Evolutionary conservation across 2,329 filamentous ascomycete species (phyloP).

Genomic region (Emericellopsis cladophorae): DNA sequence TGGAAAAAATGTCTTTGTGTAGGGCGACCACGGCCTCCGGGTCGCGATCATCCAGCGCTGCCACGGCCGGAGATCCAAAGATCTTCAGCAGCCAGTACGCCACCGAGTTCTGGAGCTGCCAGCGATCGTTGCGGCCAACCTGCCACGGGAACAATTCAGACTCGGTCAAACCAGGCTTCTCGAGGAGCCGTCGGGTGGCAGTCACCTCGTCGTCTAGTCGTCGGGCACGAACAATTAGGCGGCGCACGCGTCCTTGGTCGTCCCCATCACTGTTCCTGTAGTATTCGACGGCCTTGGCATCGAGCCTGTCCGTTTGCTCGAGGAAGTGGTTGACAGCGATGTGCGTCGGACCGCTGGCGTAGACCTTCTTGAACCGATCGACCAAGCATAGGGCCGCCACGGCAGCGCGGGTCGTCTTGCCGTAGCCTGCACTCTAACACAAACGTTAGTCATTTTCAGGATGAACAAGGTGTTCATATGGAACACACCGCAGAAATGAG

Average conservation of each 20-base stretch:
- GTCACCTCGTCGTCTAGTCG: neutral
- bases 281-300: neutral
- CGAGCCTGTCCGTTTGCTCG: slow-evolving; percentile 1
- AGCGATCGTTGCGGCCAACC: neutral
- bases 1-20: neutral
- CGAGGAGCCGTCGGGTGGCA: neutral
- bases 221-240: no score
- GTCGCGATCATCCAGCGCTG: neutral
- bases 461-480: no score
- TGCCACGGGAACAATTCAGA: neutral
- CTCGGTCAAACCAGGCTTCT: neutral
- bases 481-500: no score
- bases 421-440: slow-evolving; percentile 1
- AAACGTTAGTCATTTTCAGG: no score
- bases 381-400: slow-evolving; percentile 4
- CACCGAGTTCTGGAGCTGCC: slow-evolving; percentile 2
- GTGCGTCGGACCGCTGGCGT: slow-evolving; percentile 6
- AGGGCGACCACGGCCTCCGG: neutral
- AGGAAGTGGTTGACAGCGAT: slow-evolving; percentile 8
- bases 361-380: slow-evolving; percentile 2
- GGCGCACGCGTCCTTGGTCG: neutral
- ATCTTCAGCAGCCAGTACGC: slow-evolving; percentile 1
- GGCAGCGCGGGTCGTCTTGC: slow-evolving; percentile 5
- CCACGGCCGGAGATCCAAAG: neutral
- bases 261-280: neutral